A percentile compares a stretch with the other conserved stretches of the same genome.
These are phyloP conservation scores for Tremella fuciformis DNA, from an alignment of 768 basidiomycete genomes.

Conservation along the genomic window DNA sequence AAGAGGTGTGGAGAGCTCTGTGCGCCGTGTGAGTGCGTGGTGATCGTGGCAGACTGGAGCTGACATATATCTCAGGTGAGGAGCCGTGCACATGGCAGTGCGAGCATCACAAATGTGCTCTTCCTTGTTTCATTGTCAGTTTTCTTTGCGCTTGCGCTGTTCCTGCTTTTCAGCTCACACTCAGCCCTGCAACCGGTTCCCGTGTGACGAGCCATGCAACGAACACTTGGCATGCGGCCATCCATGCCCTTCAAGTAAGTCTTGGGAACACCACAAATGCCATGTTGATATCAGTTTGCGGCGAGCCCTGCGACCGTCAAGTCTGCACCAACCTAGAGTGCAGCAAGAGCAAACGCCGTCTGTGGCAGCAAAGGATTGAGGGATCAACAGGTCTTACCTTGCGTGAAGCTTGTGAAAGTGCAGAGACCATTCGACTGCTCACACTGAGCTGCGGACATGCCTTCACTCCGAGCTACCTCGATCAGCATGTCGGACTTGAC, in stretches of 20 bases:
- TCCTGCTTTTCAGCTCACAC: no score
- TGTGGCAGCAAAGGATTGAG: no score
- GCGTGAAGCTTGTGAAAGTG: slow-evolving; percentile 57
- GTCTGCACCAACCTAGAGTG: slow-evolving; percentile 58
- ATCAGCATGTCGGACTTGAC: slow-evolving; percentile 59
- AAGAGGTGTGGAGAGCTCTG: slow-evolving; percentile 5
- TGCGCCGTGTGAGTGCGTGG: slow-evolving; percentile 8
- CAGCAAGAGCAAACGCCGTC: slow-evolving; percentile 17
- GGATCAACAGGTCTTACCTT: slow-evolving; percentile 50
- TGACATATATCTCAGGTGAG: slow-evolving; percentile 58
- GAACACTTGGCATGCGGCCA: slow-evolving; percentile 62
- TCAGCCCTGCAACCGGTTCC: slow-evolving; percentile 65
- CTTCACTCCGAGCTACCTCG: slow-evolving; percentile 70
- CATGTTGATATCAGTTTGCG: slow-evolving; percentile 58
- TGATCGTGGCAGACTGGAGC: slow-evolving; percentile 2
- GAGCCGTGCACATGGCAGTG: slow-evolving; percentile 65
- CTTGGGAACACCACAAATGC: neutral
- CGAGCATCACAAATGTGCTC: slow-evolving; percentile 59
- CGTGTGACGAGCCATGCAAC: slow-evolving; percentile 62
- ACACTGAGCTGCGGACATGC: slow-evolving; percentile 64
- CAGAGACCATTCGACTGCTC: slow-evolving; percentile 57
- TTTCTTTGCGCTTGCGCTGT: no score
- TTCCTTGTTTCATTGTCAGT: slow-evolving; percentile 68
- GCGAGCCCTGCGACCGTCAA: slow-evolving; percentile 63
- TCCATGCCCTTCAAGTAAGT: slow-evolving; percentile 64